Evolutionary conservation across 441 rosid species (phyloP).

Genomic region (Aquilaria agallochum): DNA sequence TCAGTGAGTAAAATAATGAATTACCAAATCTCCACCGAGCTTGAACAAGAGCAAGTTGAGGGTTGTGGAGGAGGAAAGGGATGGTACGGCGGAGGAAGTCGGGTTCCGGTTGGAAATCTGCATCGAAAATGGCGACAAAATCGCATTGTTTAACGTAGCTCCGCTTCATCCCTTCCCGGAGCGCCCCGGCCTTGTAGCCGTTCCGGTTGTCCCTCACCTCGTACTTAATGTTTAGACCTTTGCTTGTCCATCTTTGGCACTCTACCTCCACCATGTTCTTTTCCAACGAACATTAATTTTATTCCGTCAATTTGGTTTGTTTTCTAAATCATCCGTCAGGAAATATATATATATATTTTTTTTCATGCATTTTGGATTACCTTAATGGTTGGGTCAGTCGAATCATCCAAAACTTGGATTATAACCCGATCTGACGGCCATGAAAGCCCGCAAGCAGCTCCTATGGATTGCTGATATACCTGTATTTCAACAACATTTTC

Average conservation of each 20-base stretch:
- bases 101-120: slow-evolving; percentile 92
- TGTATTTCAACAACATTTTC: slow-evolving; percentile 5
- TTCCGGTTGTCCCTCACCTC: slow-evolving; percentile 79
- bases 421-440: slow-evolving; percentile 87
- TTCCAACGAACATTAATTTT: no score
- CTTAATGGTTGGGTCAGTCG: slow-evolving; percentile 83
- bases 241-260: slow-evolving; percentile 91
- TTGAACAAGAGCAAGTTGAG: slow-evolving; percentile 75
- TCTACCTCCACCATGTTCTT: slow-evolving; percentile 61
- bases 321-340: no score
- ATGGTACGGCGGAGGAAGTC: slow-evolving; percentile 83
- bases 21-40: slow-evolving; percentile 97
- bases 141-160: slow-evolving; percentile 84
- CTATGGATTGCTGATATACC: slow-evolving; percentile 91
- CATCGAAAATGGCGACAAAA: slow-evolving; percentile 85
- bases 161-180: slow-evolving; percentile 87
- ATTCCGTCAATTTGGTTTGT: slow-evolving; percentile 20
- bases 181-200: slow-evolving; percentile 94
- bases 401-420: slow-evolving; percentile 96
- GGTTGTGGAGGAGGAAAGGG: slow-evolving; percentile 76
- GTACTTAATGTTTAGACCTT: slow-evolving; percentile 86
- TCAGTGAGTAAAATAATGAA: not conserved
- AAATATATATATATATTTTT: no score
- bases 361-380: slow-evolving; percentile 17
- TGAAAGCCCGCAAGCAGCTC: slow-evolving; percentile 97